Conservation (phyloP, 106 monocot genomes). For the Iris macrosiphon region DNA sequence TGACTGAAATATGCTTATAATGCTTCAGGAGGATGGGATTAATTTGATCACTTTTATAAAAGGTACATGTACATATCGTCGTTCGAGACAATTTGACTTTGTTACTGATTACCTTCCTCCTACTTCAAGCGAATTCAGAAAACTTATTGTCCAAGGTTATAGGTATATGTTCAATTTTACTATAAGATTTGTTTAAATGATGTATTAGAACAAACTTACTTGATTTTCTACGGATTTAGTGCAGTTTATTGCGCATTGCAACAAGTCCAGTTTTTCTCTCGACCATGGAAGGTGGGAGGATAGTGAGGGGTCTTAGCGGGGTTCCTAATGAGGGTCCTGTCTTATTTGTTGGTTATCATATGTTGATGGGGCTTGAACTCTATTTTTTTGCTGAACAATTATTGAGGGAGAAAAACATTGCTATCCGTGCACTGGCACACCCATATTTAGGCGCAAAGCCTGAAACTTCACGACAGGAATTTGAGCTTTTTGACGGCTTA, state of each 20-base stretch:
- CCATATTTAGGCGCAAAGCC: constrained; percentile 31
- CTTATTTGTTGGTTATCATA: constrained; percentile 83
- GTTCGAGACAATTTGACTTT: constrained; percentile 35
- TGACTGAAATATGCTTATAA: too few species aligned
- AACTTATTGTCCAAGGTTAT: constrained; percentile 22
- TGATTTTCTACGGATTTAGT: constrained; percentile 6
- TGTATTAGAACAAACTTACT: neutral
- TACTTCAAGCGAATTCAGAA: constrained; percentile 41
- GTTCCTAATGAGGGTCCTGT: constrained; percentile 85
- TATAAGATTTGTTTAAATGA: too few species aligned
- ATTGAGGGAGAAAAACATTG: constrained; percentile 59
- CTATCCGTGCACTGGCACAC: constrained; percentile 68
- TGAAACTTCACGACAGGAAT: constrained; percentile 31
- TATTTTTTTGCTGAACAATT: constrained; percentile 53
- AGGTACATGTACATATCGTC: constrained; percentile 48
- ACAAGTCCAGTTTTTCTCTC: constrained; percentile 67
- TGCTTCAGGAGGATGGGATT: constrained; percentile 81
- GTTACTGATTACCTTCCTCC: constrained; percentile 60
- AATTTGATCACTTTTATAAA: constrained; percentile 67
- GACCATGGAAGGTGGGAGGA: constrained; percentile 50
- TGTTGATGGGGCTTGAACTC: constrained; percentile 79
- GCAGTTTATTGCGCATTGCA: constrained; percentile 52
- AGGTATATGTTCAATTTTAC: constrained; percentile 21
- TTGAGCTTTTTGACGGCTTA: constrained; percentile 37
- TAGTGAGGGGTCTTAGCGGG: constrained; percentile 75